Evolutionary conservation across 352 stramenopile genomes (phyloP).

Genomic region (Phytophthora boehmeriae): DNA sequence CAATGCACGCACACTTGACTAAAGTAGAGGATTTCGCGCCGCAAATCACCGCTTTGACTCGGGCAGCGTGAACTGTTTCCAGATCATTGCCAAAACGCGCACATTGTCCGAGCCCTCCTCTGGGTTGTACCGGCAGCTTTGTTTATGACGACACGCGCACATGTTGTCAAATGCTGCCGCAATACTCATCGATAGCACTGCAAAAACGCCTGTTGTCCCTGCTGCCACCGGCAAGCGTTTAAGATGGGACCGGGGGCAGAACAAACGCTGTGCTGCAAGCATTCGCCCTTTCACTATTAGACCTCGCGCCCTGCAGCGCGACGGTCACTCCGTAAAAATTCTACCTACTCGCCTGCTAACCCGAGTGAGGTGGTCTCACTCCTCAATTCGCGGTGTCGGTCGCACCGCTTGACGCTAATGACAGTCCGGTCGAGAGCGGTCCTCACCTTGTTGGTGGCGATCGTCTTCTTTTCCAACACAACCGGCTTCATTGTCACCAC

Average conservation of each 20-base stretch:
- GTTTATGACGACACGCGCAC: too few species aligned
- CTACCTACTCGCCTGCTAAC: too few species aligned
- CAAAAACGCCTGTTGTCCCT: background rate
- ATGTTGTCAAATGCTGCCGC: background rate
- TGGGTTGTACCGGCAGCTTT: too few species aligned
- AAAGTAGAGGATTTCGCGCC: too few species aligned
- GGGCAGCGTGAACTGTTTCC: too few species aligned
- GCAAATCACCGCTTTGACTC: too few species aligned
- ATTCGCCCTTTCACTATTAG: background rate
- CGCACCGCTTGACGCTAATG: background rate
- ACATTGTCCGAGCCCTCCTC: too few species aligned
- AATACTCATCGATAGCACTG: too few species aligned
- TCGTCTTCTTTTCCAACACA: background rate
- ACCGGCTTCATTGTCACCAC: background rate
- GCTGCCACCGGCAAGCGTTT: background rate
- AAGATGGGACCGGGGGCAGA: background rate
- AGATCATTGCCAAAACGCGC: too few species aligned
- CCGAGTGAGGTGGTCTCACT: background rate
- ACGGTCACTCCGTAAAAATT: too few species aligned
- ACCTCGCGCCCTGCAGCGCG: too few species aligned
- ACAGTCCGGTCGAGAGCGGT: background rate
- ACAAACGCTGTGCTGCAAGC: background rate
- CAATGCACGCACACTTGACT: too few species aligned
- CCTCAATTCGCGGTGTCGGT: background rate
- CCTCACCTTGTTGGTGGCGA: background rate